Base-by-base conservation (phyloP, 345 rosid genomes). In the Dimocarpus longan region DNA sequence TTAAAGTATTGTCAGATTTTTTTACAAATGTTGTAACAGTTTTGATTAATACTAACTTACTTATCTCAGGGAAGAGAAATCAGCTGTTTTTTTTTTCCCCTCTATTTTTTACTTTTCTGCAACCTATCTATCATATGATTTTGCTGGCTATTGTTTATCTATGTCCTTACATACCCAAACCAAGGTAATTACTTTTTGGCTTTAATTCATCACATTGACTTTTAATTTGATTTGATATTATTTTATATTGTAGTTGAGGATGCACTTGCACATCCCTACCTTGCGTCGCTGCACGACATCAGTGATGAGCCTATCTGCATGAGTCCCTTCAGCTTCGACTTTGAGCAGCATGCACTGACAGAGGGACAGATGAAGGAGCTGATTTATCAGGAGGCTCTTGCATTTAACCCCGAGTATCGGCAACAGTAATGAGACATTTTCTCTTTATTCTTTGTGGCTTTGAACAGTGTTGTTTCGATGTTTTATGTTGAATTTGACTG, bases 201-300 rank as follows among this genome's bases (percentile, higher is more conserved):
- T 37, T 54, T 12, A 0, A 22, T 44, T n/a, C 12, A 6, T 50
- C 40, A 5, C 26, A 8, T 37, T 2, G 66, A 22, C 59, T 26
- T 57, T 24, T 77, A 42, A 57, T 19, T 70, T 63, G 73, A 32
- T 62, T 11, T 46, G 8, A 46, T 46, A 46, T 46, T 7, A 46
- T 52, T 65, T 65, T 5, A 80, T 11, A 26, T 37, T 79, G 66
- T 85, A 95, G 99, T 90, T 73, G 92, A 92, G 81, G 92, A 81
- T 24, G 97, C 99, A 10, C 92, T 94, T 46, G 95, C 94, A 65
- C 97, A 95, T 84, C 97, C 97, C 7, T 96, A 92, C 86, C 84
- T 95, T 62, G 79, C 79, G 4, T 82, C 90, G 0, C 82, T 88
- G 68, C 93, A 88, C 2, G 97, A 93, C 82, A 86, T 79, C 52